A percentile compares a stretch with the other conserved stretches of the same genome.
Conservation (phyloP, 192 early-diverging fungal genomes). For the Linderina pennispora region DNA sequence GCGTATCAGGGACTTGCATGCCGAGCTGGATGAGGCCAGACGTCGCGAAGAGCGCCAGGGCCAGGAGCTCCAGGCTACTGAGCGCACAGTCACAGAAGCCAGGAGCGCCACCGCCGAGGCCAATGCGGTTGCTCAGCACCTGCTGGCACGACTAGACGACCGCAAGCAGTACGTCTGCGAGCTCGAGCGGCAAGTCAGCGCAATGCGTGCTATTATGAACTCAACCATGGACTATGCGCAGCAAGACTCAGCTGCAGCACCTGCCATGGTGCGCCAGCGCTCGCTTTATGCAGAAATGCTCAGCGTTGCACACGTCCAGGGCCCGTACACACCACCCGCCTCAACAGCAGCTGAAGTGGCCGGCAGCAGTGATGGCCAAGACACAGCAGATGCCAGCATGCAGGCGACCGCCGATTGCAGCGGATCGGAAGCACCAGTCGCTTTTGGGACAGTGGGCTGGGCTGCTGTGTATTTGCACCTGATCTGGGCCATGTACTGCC, state of each 20-base stretch:
- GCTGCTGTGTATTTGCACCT: slow-evolving; percentile 30
- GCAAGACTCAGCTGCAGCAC: no score
- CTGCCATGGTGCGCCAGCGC: neutral
- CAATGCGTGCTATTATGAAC: neutral
- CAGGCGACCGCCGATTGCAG: no score
- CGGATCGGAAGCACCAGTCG: neutral
- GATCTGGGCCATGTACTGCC: slow-evolving; percentile 27
- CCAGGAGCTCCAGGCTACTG: no score
- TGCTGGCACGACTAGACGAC: slow-evolving; percentile 13
- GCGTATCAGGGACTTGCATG: slow-evolving; percentile 13
- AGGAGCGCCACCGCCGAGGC: slow-evolving; percentile 6
- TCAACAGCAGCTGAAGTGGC: slow-evolving; percentile 17
- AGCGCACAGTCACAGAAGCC: no score
- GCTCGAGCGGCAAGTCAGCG: slow-evolving; percentile 15
- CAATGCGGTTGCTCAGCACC: slow-evolving; percentile 1
- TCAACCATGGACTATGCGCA: no score
- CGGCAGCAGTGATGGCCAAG: slow-evolving; percentile 1
- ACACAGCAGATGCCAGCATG: no score
- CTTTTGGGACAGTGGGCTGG: slow-evolving; percentile 16
- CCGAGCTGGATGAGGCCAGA: slow-evolving; percentile 9
- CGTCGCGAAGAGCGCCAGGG: slow-evolving; percentile 1
- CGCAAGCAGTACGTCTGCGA: slow-evolving; percentile 7
- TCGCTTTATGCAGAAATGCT: slow-evolving; percentile 28
- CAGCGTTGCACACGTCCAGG: no score
- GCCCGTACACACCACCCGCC: no score